Evolutionary conservation across 108 stramenopile species (phyloP).

Genomic region (Stephanodiscus minutulus): DNA sequence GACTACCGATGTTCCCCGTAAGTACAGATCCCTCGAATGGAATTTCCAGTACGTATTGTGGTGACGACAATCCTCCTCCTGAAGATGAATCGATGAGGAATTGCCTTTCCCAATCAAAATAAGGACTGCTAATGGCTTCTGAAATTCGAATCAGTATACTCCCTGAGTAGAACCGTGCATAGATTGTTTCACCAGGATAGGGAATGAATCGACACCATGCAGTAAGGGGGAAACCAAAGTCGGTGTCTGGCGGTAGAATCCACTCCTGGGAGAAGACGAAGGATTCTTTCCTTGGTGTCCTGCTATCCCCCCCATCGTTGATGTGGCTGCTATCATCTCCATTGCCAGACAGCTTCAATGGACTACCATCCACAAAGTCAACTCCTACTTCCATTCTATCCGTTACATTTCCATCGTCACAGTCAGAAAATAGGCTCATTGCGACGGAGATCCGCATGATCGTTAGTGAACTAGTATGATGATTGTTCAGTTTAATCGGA

Average conservation of each 20-base stretch:
- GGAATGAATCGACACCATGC: conserved; percentile 35
- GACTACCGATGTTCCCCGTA: conserved; percentile 34
- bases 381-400: conserved; percentile 32
- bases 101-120: conserved; percentile 28
- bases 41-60: conserved; percentile 23
- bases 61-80: background rate
- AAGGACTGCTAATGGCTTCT: background rate
- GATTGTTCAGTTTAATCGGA: conserved; percentile 47
- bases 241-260: conserved; percentile 9
- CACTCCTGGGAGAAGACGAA: conserved; percentile 24
- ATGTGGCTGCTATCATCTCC: background rate
- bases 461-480: conserved; percentile 26
- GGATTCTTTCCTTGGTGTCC: conserved; percentile 18
- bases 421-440: conserved; percentile 19
- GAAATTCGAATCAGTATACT: conserved; percentile 31
- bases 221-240: conserved; percentile 22
- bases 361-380: conserved; percentile 29
- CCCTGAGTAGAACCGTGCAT: conserved; percentile 33
- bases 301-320: background rate
- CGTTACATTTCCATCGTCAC: conserved; percentile 9
- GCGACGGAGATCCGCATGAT: conserved; percentile 48
- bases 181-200: conserved; percentile 3
- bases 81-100: conserved; percentile 11
- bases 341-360: conserved; percentile 15
- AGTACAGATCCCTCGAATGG: conserved; percentile 36